Base-by-base conservation (phyloP, 345 rosid species). In the Crucihimalaya himalaica region DNA sequence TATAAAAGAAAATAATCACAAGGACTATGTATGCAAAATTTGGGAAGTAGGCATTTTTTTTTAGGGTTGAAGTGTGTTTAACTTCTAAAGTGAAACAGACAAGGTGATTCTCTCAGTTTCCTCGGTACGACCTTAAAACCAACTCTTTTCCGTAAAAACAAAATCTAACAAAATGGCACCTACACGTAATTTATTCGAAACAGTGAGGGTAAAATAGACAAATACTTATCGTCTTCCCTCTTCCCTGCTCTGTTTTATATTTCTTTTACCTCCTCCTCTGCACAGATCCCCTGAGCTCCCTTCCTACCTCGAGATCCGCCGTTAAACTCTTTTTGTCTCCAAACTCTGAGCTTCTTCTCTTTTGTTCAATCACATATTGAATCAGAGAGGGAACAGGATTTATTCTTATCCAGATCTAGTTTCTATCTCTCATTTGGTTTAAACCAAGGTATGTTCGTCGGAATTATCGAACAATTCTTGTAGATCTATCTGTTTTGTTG, bases 301-400 rank as follows among this genome's bases (percentile, higher is more conserved):
- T 19, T 53, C 4, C 35, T 14, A 46, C 65, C 76, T 77, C 67
- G 72, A 77, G 80, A 77, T 77, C 80, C 80, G 76, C 76, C 68
- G 72, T 77, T 59, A 27, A 42, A 59, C 42, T 25, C 40, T 20
- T 42, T 12, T 27, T 43, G 34, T 43, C 7, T 19, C 43, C 18
- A 25, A 62, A 27, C 59, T 60, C 79, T 29, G 54, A 69, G 63
- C 75, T 63, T 63, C 75, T 47, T 53, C 55, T 20, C 34, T 45
- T 35, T 15, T 43, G 16, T 31, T 62, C 79, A 42, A 16, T 68
- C 79, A 39, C 18, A 57, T 40, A 43, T 59, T 21, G 72, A 57
- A 47, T 20, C 71, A 45, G 45, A 29, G 51, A 53, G 21, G 18
- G 55, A 40, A 40, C 31, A 11, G n/a, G 32, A 60, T 63, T 15